A percentile compares a stretch with the other conserved stretches of the same genome.
Evolutionary conservation across 2,329 filamentous ascomycete genomes (phyloP).

Genomic region (Davidsoniella neocaledoniae): DNA sequence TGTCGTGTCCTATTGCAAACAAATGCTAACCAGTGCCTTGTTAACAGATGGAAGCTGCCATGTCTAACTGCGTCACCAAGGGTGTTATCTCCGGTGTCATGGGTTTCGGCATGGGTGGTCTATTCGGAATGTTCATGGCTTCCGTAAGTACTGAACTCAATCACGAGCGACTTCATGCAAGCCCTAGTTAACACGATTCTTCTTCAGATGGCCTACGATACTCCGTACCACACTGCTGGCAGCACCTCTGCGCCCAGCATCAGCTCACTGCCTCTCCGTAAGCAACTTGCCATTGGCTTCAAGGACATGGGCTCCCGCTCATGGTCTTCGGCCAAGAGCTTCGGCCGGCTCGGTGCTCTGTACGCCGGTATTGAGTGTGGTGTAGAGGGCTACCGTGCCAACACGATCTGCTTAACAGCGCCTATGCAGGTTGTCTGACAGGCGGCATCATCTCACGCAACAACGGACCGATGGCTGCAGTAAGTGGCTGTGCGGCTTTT

Average conservation of each 20-base stretch:
- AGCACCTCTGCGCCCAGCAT: slow-evolving; percentile 25
- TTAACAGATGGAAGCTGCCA: slow-evolving; percentile 56
- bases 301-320: slow-evolving; percentile 86
- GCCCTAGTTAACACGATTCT: background rate
- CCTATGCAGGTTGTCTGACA: slow-evolving; percentile 76
- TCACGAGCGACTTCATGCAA: background rate
- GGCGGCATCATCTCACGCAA: slow-evolving; percentile 75
- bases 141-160: slow-evolving; percentile 43
- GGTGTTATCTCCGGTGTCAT: slow-evolving; percentile 78
- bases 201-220: slow-evolving; percentile 89
- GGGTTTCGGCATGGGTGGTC: slow-evolving; percentile 83
- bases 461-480: slow-evolving; percentile 77
- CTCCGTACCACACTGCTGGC: slow-evolving; percentile 48
- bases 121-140: slow-evolving; percentile 97
- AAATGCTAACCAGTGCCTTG: too few relatives aligned
- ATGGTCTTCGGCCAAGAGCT: slow-evolving; percentile 77
- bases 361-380: slow-evolving; percentile 91
- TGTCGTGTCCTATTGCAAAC: too few relatives aligned
- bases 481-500: slow-evolving; percentile 79
- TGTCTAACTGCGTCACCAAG: slow-evolving; percentile 88
- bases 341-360: slow-evolving; percentile 79
- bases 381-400: slow-evolving; percentile 80
- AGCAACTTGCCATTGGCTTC: slow-evolving; percentile 75
- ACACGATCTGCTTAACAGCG: slow-evolving; percentile 81
- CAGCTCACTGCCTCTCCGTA: slow-evolving; percentile 54